phyloP scores from a whole-genome alignment of 2,329 filamentous ascomycete species.

The Aureobasidium sp. region DNA sequence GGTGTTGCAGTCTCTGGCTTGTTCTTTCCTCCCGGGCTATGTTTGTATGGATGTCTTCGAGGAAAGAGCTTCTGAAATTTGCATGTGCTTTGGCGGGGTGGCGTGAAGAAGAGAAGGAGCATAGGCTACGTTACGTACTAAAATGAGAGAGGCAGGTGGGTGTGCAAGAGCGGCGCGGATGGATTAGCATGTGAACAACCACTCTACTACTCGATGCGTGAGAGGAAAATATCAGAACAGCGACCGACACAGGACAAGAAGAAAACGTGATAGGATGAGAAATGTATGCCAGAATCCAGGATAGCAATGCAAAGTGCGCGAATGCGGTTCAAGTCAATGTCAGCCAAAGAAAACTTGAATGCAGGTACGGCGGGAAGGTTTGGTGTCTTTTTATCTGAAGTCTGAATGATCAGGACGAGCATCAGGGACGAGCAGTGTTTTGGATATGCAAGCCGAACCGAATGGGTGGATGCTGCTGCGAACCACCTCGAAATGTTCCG shows the following conservation, averaged over 20 bases:
- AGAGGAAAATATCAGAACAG: not conserved
- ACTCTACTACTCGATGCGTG: not conserved
- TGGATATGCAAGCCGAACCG: constrained; percentile 24
- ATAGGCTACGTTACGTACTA: constrained; percentile 11
- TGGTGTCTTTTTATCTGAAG: constrained; percentile 1
- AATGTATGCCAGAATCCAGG: constrained; percentile 7
- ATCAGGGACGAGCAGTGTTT: constrained; percentile 19
- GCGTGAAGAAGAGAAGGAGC: constrained; percentile 12
- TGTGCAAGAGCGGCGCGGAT: constrained; percentile 10
- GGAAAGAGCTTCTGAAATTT: constrained; percentile 15
- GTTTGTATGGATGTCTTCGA: constrained; percentile 11
- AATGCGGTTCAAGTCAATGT: not conserved
- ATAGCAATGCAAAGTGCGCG: constrained; percentile 10
- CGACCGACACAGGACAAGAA: not conserved
- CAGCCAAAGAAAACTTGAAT: not conserved
- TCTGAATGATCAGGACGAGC: constrained; percentile 17
- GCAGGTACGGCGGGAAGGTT: constrained; percentile 2
- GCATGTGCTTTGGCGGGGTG: constrained; percentile 12
- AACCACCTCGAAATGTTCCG: constrained; percentile 11
- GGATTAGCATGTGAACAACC: not conserved
- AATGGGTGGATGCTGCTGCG: constrained; percentile 4
- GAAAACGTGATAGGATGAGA: not conserved
- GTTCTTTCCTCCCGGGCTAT: not conserved
- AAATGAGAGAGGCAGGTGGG: not conserved
- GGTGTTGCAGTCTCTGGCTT: constrained; percentile 4